Percentiles rank a stretch among this genome's conserved stretches.
These are phyloP conservation scores for Apiotrichum akiyoshidainum DNA, from an alignment of 1,284 basidiomycete species.

Conservation along the genomic window DNA sequence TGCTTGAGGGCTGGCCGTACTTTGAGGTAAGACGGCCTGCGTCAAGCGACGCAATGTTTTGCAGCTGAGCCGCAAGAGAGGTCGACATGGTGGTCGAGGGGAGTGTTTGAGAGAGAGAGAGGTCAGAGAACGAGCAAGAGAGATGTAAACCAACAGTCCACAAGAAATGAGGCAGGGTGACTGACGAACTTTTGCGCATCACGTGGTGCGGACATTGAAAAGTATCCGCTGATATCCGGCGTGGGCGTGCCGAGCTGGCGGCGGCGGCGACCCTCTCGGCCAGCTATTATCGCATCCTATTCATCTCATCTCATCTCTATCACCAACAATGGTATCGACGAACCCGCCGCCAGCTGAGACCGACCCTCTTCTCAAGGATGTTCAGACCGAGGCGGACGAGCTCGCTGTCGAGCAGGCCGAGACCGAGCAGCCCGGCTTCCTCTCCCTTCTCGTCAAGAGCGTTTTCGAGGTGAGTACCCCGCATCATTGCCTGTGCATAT, in stretches of 20 bases:
- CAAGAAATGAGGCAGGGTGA: too few relatives aligned
- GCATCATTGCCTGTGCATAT: neutral
- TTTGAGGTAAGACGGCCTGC: constrained; percentile 65
- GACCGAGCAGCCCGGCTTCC: constrained; percentile 30
- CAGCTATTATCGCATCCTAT: neutral
- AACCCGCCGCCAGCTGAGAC: constrained; percentile 17
- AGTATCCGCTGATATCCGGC: neutral
- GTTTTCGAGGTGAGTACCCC: constrained; percentile 42
- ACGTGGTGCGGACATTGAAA: neutral
- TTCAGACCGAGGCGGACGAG: neutral
- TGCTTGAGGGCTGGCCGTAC: constrained; percentile 54
- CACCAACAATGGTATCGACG: constrained; percentile 19
- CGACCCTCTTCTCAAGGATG: neutral
- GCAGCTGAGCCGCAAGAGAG: constrained; percentile 78
- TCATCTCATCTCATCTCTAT: neutral
- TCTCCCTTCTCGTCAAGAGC: constrained; percentile 38
- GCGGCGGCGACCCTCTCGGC: constrained; percentile 4
- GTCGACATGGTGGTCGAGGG: constrained; percentile 51
- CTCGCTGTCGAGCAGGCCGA: neutral
- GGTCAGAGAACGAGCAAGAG: neutral
- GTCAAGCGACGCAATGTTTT: constrained; percentile 76
- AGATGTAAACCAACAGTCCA: neutral
- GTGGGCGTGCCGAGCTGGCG: too few relatives aligned
- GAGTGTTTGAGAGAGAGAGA: constrained; percentile 7
- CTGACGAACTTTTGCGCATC: too few relatives aligned